Percentiles rank a stretch among this genome's conserved stretches.
phyloP scores from a whole-genome alignment of 305 asterid species.

The Fraxinus greggii region DNA sequence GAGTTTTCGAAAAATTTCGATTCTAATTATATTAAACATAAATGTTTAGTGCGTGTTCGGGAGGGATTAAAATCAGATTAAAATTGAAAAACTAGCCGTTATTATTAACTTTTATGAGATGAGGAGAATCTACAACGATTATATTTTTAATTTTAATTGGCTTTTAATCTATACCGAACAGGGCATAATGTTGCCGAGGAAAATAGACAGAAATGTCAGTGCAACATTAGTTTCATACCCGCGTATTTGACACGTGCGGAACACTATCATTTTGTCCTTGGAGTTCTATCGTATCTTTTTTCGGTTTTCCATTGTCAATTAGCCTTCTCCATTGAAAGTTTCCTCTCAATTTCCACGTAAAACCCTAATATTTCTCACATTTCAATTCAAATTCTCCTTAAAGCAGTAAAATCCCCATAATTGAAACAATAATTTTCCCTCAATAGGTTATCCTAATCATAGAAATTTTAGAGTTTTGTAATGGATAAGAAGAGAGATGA shows the following conservation, averaged over 20 bases:
- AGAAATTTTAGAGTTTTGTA: conserved; percentile 28
- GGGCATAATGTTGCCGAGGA: neutral
- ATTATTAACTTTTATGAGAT: too few relatives aligned
- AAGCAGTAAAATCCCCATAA: neutral
- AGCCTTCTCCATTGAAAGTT: neutral
- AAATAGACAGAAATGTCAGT: neutral
- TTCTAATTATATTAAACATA: too few relatives aligned
- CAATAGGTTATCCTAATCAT: neutral
- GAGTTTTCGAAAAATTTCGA: too few relatives aligned
- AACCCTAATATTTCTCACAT: neutral
- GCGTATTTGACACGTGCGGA: neutral
- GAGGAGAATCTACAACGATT: too few relatives aligned
- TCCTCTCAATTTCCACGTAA: neutral
- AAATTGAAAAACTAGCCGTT: too few relatives aligned
- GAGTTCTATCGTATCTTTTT: neutral
- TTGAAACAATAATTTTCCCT: conserved; percentile 11
- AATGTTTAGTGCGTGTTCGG: too few relatives aligned
- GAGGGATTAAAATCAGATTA: too few relatives aligned
- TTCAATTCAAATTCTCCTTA: neutral
- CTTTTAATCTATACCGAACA: too few relatives aligned
- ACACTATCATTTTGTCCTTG: neutral
- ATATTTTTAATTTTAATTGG: too few relatives aligned
- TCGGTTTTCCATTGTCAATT: neutral
- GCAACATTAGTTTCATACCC: neutral
- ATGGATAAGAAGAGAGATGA: conserved; percentile 56